These are phyloP conservation scores for Botrytis hyacinthi DNA, from an alignment of 2,329 filamentous ascomycete species.

Conservation along the genomic window DNA sequence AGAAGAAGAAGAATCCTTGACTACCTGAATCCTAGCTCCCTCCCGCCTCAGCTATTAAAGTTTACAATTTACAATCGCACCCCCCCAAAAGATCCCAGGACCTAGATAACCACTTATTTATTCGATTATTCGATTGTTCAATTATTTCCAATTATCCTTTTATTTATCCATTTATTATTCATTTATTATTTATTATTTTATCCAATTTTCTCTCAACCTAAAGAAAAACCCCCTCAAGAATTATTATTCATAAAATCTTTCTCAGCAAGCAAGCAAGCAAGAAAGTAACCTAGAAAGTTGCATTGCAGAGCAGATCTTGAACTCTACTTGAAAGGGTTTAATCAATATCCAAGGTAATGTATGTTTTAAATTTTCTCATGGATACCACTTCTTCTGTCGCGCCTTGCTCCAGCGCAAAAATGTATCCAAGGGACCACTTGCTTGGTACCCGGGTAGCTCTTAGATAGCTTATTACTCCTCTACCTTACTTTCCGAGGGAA, in stretches of 20 bases:
- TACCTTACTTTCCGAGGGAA: background rate
- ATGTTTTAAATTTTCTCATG: conserved; percentile 8
- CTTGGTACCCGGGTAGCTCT: conserved; percentile 10
- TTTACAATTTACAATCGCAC: background rate
- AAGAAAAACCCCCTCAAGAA: background rate
- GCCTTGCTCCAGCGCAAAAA: conserved; percentile 12
- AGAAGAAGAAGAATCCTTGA: background rate
- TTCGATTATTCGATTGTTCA: no score
- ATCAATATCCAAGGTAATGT: conserved; percentile 16
- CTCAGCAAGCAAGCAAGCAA: background rate
- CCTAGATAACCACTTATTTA: no score
- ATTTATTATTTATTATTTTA: background rate
- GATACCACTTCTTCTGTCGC: background rate
- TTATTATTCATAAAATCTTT: background rate
- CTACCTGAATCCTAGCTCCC: background rate
- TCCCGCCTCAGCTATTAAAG: background rate
- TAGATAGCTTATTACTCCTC: background rate
- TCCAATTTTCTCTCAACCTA: no score
- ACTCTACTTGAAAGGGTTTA: conserved; percentile 12
- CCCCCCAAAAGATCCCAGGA: background rate
- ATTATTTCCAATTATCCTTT: background rate
- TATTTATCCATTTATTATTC: background rate
- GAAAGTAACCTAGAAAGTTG: background rate
- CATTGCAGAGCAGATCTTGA: background rate
- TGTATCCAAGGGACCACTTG: conserved; percentile 2